Conservation (phyloP, 1,139 yeast genomes). For the Scheffersomyces lignicola region DNA sequence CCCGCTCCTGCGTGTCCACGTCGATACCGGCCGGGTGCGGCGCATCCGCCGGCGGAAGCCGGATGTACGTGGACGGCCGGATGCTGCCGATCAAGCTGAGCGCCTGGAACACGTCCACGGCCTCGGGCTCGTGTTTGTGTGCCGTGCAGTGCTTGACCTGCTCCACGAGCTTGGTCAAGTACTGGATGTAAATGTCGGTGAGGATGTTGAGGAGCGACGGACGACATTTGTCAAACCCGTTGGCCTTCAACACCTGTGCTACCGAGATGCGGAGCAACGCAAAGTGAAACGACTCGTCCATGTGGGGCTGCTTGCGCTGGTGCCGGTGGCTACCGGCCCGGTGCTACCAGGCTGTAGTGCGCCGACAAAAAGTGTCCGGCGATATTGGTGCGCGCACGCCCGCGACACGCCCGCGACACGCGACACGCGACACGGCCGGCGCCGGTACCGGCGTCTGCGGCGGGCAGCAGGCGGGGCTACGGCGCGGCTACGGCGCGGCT, state of each 20-base stretch:
- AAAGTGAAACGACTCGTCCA: conserved; percentile 51
- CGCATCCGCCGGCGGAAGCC: neutral
- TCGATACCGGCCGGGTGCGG: too few relatives aligned
- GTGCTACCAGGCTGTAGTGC: too few relatives aligned
- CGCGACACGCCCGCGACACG: too few relatives aligned
- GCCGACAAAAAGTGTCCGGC: too few relatives aligned
- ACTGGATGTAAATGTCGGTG: conserved; percentile 62
- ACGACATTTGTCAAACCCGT: conserved; percentile 71
- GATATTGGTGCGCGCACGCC: too few relatives aligned
- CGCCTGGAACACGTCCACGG: conserved; percentile 26
- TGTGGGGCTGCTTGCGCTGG: conserved; percentile 9
- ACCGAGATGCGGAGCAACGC: conserved; percentile 62
- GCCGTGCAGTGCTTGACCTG: neutral
- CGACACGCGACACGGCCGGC: neutral
- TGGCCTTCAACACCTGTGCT: conserved; percentile 64
- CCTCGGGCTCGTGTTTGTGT: neutral
- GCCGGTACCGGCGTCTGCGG: too few relatives aligned
- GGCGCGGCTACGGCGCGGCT: too few relatives aligned
- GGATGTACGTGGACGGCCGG: conserved; percentile 31
- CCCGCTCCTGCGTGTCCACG: neutral
- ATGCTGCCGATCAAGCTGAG: conserved; percentile 55
- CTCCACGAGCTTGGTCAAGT: conserved; percentile 46
- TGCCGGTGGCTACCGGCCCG: too few relatives aligned
- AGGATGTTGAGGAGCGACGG: conserved; percentile 61
- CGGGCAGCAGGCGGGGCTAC: too few relatives aligned